Percentiles rank a stretch among this genome's conserved stretches.
These are phyloP conservation scores for Candida orba DNA, from an alignment of 805 yeast genomes.

Conservation along the genomic window DNA sequence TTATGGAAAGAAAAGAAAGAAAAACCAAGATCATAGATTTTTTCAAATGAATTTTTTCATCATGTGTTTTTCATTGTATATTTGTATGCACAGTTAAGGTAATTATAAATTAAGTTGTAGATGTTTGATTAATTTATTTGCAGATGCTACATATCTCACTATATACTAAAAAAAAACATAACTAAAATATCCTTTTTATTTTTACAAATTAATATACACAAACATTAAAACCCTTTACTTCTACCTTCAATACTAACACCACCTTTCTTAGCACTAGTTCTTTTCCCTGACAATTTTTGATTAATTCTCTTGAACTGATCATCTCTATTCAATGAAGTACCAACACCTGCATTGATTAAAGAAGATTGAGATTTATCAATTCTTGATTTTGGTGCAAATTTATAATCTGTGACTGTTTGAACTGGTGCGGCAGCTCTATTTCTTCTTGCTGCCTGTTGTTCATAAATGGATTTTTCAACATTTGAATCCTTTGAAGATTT, in stretches of 20 bases:
- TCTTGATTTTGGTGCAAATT: conserved; percentile 79
- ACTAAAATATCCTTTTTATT: neutral
- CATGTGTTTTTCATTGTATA: conserved; percentile 17
- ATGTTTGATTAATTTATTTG: neutral
- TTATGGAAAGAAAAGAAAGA: conserved; percentile 99
- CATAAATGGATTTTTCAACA: conserved; percentile 59
- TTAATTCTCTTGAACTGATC: conserved; percentile 79
- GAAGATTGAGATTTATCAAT: conserved; percentile 33
- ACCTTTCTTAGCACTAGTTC: conserved; percentile 38
- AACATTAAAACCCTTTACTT: conserved; percentile 9
- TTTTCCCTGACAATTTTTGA: conserved; percentile 27
- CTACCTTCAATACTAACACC: conserved; percentile 67
- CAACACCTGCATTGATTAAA: conserved; percentile 38
- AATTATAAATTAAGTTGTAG: neutral
- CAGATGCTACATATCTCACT: too few relatives aligned
- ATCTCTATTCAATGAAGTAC: conserved; percentile 49
- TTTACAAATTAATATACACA: neutral
- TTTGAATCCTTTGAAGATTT: conserved; percentile 12
- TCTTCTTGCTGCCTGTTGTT: conserved; percentile 85
- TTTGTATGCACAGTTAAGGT: conserved; percentile 24
- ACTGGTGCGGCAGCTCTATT: conserved; percentile 96
- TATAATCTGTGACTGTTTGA: conserved; percentile 80
- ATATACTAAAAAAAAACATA: too few relatives aligned
- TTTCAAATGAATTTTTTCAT: neutral
- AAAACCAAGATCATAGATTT: conserved; percentile 95